Conservation (phyloP, 2,329 filamentous ascomycete genomes). For the Arthroderma sp. region DNA sequence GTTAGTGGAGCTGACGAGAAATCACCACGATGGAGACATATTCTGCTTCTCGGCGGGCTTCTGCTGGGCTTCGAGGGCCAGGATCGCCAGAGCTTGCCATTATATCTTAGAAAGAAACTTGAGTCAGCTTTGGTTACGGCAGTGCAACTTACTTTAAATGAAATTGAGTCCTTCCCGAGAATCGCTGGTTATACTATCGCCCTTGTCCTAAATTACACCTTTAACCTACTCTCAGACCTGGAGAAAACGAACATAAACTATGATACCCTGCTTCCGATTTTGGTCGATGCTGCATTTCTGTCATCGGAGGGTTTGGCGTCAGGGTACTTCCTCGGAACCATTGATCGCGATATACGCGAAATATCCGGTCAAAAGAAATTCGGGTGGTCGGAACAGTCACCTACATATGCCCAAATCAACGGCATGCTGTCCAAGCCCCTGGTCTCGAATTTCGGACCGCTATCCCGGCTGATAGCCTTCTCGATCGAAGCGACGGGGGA, state of each 20-base stretch:
- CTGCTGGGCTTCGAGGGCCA: slow-evolving; percentile 61
- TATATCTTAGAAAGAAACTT: slow-evolving; percentile 50
- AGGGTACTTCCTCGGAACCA: slow-evolving; percentile 58
- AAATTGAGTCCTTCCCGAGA: slow-evolving; percentile 39
- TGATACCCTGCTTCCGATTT: slow-evolving; percentile 55
- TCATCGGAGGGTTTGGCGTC: slow-evolving; percentile 60
- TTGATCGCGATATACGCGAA: slow-evolving; percentile 54
- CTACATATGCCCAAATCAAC: slow-evolving; percentile 44
- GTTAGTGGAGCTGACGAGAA: slow-evolving; percentile 47
- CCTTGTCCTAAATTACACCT: slow-evolving; percentile 63
- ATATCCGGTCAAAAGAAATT: slow-evolving; percentile 40
- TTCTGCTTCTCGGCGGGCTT: slow-evolving; percentile 66
- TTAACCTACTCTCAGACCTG: slow-evolving; percentile 53
- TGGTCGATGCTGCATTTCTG: slow-evolving; percentile 55
- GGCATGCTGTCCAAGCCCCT: slow-evolving; percentile 45
- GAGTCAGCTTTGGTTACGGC: slow-evolving; percentile 63
- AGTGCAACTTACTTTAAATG: slow-evolving; percentile 57
- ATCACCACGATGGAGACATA: slow-evolving; percentile 65
- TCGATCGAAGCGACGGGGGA: slow-evolving; percentile 44
- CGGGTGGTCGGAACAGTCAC: slow-evolving; percentile 50
- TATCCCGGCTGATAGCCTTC: slow-evolving; percentile 51
- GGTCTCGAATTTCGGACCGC: slow-evolving; percentile 46
- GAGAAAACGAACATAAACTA: slow-evolving; percentile 50
- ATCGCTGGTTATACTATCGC: slow-evolving; percentile 43
- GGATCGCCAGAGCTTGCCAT: slow-evolving; percentile 50